Base-by-base conservation (phyloP, 495 filamentous ascomycete genomes). In the Aspergillus incahuasiensis region DNA sequence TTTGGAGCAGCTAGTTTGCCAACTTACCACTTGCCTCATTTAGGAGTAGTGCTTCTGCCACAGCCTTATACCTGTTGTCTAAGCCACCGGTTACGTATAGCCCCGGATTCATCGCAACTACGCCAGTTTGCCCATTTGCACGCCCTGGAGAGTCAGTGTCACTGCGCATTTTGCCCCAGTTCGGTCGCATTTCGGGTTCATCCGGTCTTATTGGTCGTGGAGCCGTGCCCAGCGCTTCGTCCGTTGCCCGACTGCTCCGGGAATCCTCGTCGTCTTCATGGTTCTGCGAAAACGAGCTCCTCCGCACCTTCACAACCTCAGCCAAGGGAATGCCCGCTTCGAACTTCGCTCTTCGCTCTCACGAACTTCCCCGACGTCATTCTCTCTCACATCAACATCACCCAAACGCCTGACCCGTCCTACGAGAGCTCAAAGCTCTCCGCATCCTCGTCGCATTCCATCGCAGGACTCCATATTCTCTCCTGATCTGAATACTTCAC, bases 251-350 rank as follows among this genome's bases (percentile, higher is more conserved):
- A 46, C 34, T 24, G 54, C 39, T 50, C 49, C 45, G 44, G 46
- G 42, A 49, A 38, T 32, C 48, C 24, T 45, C 42, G 19, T 49
- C 38, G 38, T 18, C 67, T 74, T 74, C 63, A 77, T 77, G 74
- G 74, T 75, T 60, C 63, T 77, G 62, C 71, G 74, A 58, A 77
- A 77, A 64, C 67, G 63, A 63, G 70, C 73, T 57, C 74, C 74
- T 52, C 72, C 73, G 48, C 71, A 68, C 48, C 68, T 77, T 47
- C 60, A 74, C 43, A 68, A 68, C 56, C 66, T 72, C 44, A 61
- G 59, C 39, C 68, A 72, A 67, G 58, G 67, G 50, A 65, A 66
- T 65, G 62, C 60, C 60, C 64, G 62, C 54, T 55, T 66, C 19
- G 64, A 64, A 39, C 54, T 62, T 47, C 61, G 63, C 43, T 63